phyloP scores from a whole-genome alignment of 2,329 filamentous ascomycete species.

The Epichloe aotearoae region DNA sequence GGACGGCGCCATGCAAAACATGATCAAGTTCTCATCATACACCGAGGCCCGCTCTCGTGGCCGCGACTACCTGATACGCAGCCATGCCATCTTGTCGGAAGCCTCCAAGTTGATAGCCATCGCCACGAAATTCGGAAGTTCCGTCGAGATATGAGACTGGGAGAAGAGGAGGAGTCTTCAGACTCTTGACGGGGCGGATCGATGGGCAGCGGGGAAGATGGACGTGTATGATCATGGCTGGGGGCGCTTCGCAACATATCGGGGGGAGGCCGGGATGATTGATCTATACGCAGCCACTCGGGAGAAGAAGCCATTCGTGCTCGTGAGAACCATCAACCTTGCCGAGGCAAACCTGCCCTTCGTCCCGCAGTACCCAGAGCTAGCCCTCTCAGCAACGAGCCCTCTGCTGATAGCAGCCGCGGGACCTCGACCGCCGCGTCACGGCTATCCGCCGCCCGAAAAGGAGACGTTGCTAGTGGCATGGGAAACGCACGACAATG shows the following conservation, averaged over 20 bases:
- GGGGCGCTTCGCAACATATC: slow-evolving; percentile 23
- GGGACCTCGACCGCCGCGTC: slow-evolving; percentile 24
- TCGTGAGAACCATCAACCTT: slow-evolving; percentile 22
- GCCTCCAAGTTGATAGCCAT: slow-evolving; percentile 24
- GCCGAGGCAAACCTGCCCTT: slow-evolving; percentile 22
- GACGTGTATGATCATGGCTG: slow-evolving; percentile 21
- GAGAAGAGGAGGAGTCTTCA: slow-evolving; percentile 25
- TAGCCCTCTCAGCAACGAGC: slow-evolving; percentile 25
- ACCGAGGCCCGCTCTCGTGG: slow-evolving; percentile 24
- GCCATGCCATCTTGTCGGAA: slow-evolving; percentile 28
- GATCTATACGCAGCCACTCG: slow-evolving; percentile 20
- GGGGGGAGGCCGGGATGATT: slow-evolving; percentile 16
- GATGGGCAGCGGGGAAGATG: slow-evolving; percentile 24
- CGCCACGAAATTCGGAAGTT: slow-evolving; percentile 25
- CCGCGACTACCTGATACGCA: slow-evolving; percentile 29
- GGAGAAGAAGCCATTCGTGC: slow-evolving; percentile 25
- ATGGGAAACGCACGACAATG: slow-evolving; percentile 22
- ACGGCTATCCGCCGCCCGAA: slow-evolving; percentile 23
- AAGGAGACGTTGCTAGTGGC: slow-evolving; percentile 25
- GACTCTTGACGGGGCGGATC: slow-evolving; percentile 22
- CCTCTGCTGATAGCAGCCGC: slow-evolving; percentile 25
- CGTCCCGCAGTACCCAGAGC: slow-evolving; percentile 25
- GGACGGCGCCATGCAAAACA: slow-evolving; percentile 57
- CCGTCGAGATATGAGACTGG: slow-evolving; percentile 28
- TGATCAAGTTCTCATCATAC: slow-evolving; percentile 26